Evolutionary conservation across 768 basidiomycete genomes (phyloP).

Genomic region (Rhodotorula sphaerocarpa): DNA sequence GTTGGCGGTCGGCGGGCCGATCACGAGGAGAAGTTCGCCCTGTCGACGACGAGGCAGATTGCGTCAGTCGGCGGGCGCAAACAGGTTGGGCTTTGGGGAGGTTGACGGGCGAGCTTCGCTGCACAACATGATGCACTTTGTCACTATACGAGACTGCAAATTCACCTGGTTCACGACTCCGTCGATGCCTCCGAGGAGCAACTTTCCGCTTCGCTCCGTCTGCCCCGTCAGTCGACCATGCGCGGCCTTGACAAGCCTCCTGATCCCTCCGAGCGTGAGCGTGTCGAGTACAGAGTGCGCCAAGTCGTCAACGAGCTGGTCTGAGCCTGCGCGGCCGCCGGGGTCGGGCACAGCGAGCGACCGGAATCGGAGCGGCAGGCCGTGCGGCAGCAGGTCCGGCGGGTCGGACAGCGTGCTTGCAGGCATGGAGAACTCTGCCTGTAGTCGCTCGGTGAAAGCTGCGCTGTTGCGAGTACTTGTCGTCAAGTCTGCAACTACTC

Average conservation of each 20-base stretch:
- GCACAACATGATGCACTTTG: too few relatives aligned
- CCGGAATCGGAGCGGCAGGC: conserved; percentile 27
- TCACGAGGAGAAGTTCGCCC: conserved; percentile 31
- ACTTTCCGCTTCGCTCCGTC: background rate
- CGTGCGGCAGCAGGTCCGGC: conserved; percentile 6
- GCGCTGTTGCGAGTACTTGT: too few relatives aligned
- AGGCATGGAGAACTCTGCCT: too few relatives aligned
- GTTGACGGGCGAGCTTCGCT: too few relatives aligned
- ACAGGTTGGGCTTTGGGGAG: background rate
- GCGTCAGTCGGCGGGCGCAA: too few relatives aligned
- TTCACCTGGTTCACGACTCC: conserved; percentile 34
- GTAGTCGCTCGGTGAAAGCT: too few relatives aligned
- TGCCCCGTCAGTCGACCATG: too few relatives aligned
- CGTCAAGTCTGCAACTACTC: too few relatives aligned
- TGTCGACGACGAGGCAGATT: background rate
- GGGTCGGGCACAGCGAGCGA: conserved; percentile 25
- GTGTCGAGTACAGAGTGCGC: conserved; percentile 5
- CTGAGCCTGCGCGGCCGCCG: conserved; percentile 6
- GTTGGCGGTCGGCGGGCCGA: conserved; percentile 26
- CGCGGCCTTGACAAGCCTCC: background rate
- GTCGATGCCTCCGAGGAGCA: conserved; percentile 22
- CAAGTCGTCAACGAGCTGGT: conserved; percentile 25
- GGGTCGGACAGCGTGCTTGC: background rate
- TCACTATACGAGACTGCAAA: too few relatives aligned
- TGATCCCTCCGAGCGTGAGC: conserved; percentile 13